These are phyloP conservation scores for Cutaneotrichosporon dermatis DNA, from an alignment of 1,284 basidiomycete species.

Conservation along the genomic window DNA sequence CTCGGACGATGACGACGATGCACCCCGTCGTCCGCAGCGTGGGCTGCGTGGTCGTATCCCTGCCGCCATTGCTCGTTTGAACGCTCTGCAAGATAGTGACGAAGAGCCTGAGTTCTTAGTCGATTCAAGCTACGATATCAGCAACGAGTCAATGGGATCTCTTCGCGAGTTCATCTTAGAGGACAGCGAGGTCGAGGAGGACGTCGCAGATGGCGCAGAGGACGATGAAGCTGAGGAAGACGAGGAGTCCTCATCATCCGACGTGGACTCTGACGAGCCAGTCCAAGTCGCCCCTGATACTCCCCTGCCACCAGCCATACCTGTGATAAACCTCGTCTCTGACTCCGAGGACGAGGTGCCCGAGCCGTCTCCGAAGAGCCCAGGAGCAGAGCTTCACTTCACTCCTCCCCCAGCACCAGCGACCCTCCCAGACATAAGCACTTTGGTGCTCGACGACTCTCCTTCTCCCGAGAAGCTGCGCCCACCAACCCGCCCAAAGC, in stretches of 20 bases:
- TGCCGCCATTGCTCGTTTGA: conserved; percentile 2
- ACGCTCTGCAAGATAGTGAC: conserved; percentile 1
- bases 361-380: neutral
- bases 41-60: conserved; percentile 3
- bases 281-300: neutral
- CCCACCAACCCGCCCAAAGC: neutral
- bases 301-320: neutral
- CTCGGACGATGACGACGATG: conserved; percentile 11
- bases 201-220: neutral
- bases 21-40: neutral
- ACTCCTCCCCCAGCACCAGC: conserved; percentile 21
- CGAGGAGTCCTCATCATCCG: neutral
- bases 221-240: conserved; percentile 9
- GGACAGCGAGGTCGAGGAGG: conserved; percentile 4
- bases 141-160: conserved; percentile 2
- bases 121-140: conserved; percentile 3
- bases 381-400: conserved; percentile 20
- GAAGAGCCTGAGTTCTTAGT: conserved; percentile 2
- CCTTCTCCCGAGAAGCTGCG: neutral
- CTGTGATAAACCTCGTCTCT: conserved; percentile 7
- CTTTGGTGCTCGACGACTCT: conserved; percentile 8
- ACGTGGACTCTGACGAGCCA: neutral
- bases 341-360: conserved; percentile 4
- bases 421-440: conserved; percentile 19
- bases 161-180: conserved; percentile 4